Base-by-base conservation (phyloP, 2,329 filamentous ascomycete genomes). In the Trichocomaceae sp. region DNA sequence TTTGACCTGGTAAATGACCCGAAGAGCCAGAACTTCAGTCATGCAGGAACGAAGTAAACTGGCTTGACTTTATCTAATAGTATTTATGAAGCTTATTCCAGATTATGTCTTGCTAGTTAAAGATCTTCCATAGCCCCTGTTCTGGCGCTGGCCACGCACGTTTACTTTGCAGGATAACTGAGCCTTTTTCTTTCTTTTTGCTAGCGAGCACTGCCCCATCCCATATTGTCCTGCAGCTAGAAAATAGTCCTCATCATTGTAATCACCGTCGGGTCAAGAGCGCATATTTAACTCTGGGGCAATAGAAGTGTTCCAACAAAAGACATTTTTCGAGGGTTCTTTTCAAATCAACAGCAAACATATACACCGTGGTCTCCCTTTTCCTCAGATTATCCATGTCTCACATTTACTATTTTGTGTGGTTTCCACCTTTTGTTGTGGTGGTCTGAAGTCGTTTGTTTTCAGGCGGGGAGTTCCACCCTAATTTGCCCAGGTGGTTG, bases 361-460 rank as follows among this genome's bases (percentile, higher is more conserved):
- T 42, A 20, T 42, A 20, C 39, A 13, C 13, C 19, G 19, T 17
- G 19, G 8, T 31, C 26, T 8, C 15, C 20, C n/a, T 47, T 31
- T 29, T 12, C 17, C 17, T 5, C 15, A 26, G 44, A 2, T 3
- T 47, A 31, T 47, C 37, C 50, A 56, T 56, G 53, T 55, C 53
- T 47, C 54, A 56, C 49, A 37, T 48, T 45, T 56, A 56, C 49
- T 56, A 56, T 31, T 56, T 56, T 52, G 37, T 56, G 15, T 56
- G 54, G 54, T 56, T 56, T 41, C 54, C 54, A 41, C 54, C 54
- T 13, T 56, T 56, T 46, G 46, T 52, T 52, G 44, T 56, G 26
- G 26, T 26, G 37, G 46, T 20, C 37, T 56, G 49, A 56, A 31
- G 13, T 46, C 37, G 31, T 7, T 37, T 37, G 31, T 15, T 17